These are phyloP conservation scores for Pythium chondricola DNA, from an alignment of 352 stramenopile genomes.

Conservation along the genomic window DNA sequence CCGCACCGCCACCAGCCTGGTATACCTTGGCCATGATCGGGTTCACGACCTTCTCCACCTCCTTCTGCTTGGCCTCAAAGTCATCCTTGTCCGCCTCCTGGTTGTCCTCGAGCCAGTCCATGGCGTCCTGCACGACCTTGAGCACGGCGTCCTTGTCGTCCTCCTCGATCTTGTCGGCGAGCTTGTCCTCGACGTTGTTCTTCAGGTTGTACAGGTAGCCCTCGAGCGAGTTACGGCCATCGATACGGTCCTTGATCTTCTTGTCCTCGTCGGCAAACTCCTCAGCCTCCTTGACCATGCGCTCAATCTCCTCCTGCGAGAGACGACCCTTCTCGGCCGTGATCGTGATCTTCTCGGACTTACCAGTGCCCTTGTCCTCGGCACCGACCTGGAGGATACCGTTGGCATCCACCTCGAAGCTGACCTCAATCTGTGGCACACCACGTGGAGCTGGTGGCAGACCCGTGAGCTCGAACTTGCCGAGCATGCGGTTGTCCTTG, in stretches of 20 bases:
- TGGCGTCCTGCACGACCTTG: conserved; percentile 94
- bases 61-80: conserved; percentile 97
- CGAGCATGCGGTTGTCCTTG: conserved; percentile 98
- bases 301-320: conserved; percentile 98
- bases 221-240: conserved; percentile 96
- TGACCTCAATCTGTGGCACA: conserved; percentile 98
- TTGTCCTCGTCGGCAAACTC: conserved; percentile 99
- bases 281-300: conserved; percentile 98
- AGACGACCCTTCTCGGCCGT: conserved; percentile 98
- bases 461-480: conserved; percentile 98
- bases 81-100: conserved; percentile 98
- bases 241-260: conserved; percentile 95
- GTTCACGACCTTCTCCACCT: conserved; percentile 97
- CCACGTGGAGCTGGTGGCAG: conserved; percentile 97
- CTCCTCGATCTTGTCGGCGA: conserved; percentile 95
- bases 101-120: conserved; percentile 99
- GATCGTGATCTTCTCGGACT: conserved; percentile 98
- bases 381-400: conserved; percentile 98
- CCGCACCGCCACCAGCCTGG: conserved; percentile 63
- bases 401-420: conserved; percentile 99
- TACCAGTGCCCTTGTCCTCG: conserved; percentile 98
- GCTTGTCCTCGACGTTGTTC: conserved; percentile 92
- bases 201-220: conserved; percentile 96
- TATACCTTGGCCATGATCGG: conserved; percentile 99
- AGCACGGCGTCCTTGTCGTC: conserved; percentile 89